Percentiles rank a stretch among this genome's conserved stretches.
Evolutionary conservation across 1,284 basidiomycete genomes (phyloP).

Genomic region (Exsudoporus floridanus): DNA sequence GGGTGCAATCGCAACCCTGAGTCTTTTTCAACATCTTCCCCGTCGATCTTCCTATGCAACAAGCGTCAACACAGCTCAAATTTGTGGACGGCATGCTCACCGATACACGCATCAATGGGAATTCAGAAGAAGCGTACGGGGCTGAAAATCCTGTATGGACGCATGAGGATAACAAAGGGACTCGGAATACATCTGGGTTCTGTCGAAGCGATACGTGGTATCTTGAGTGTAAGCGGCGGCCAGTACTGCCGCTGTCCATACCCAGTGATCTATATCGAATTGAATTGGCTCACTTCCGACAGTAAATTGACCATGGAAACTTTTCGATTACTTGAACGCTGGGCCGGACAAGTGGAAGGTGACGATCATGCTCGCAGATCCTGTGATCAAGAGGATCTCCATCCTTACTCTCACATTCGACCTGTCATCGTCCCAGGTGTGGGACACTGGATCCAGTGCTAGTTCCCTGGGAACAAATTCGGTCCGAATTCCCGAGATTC

Average conservation of each 20-base stretch:
- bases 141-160: constrained; percentile 23
- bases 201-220: constrained; percentile 2
- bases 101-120: background rate
- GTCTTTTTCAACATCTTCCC: constrained; percentile 21
- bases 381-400: constrained; percentile 11
- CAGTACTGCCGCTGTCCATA: background rate
- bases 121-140: constrained; percentile 1
- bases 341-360: constrained; percentile 17
- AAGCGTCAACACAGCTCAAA: background rate
- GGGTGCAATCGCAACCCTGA: constrained; percentile 13
- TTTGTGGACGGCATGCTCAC: background rate
- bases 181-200: constrained; percentile 20
- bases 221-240: constrained; percentile 11
- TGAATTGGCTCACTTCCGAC: background rate
- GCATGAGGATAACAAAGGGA: constrained; percentile 17
- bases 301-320: constrained; percentile 26
- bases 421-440: constrained; percentile 16
- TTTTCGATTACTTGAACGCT: constrained; percentile 12
- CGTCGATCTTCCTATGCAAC: constrained; percentile 23
- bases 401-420: constrained; percentile 16
- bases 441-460: constrained; percentile 28
- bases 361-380: constrained; percentile 23
- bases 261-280: too few relatives aligned
- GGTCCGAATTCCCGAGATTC: background rate
- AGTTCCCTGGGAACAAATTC: constrained; percentile 19